These are phyloP conservation scores for Eutypella sp. DNA, from an alignment of 2,329 filamentous ascomycete species.

Conservation along the genomic window DNA sequence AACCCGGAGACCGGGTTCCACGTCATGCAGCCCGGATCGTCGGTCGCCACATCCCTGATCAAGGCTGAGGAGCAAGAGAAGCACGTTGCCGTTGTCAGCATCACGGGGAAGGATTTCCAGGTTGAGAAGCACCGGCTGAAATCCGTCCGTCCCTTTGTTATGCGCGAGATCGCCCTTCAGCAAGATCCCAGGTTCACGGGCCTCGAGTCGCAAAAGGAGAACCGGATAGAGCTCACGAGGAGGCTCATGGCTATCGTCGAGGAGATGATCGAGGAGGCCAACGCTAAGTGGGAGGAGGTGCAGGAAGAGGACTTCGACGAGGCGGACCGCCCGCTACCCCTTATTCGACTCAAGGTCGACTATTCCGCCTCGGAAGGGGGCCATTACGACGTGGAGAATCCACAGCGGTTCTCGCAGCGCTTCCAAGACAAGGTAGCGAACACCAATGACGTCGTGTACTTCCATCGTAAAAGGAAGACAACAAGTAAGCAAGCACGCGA, in stretches of 20 bases:
- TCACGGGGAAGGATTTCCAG: constrained; percentile 78
- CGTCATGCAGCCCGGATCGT: constrained; percentile 96
- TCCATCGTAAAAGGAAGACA: constrained; percentile 79
- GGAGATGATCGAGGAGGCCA: constrained; percentile 81
- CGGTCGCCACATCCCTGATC: constrained; percentile 86
- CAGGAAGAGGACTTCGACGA: constrained; percentile 60
- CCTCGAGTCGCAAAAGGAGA: constrained; percentile 76
- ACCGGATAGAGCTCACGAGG: constrained; percentile 72
- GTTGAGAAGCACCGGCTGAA: constrained; percentile 79
- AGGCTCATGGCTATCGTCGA: constrained; percentile 75
- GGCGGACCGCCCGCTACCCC: constrained; percentile 65
- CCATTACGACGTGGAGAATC: constrained; percentile 87
- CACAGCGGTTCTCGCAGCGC: constrained; percentile 89
- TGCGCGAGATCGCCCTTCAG: constrained; percentile 71
- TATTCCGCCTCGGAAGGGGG: constrained; percentile 81
- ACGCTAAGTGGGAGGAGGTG: constrained; percentile 72
- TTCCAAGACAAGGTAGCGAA: constrained; percentile 92
- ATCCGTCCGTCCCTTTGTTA: constrained; percentile 85
- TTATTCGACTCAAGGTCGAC: constrained; percentile 88
- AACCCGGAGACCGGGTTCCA: constrained; percentile 89
- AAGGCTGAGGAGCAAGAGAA: constrained; percentile 88
- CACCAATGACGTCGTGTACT: constrained; percentile 87
- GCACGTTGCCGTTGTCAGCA: constrained; percentile 78
- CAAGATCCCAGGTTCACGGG: constrained; percentile 73
- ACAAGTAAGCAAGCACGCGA: constrained; percentile 40